Base-by-base conservation (phyloP, 768 basidiomycete species). In the Jaapia argillacea region DNA sequence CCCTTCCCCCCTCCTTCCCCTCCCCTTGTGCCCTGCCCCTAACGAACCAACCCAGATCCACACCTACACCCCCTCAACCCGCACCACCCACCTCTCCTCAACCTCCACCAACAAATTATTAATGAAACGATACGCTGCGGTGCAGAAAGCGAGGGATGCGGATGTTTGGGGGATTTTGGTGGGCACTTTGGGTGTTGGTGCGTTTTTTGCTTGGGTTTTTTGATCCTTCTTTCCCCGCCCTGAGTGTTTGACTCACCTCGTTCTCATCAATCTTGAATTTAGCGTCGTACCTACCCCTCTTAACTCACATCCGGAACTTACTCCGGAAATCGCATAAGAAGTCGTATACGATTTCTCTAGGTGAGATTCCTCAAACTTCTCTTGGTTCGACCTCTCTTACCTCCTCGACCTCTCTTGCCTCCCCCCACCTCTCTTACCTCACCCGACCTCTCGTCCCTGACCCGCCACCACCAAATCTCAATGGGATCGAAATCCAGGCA, bases 101-200 rank as follows among this genome's bases (percentile, higher is more conserved):
- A 60, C 60, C 1, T 68, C 72, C 21, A 85, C 89, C 3, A 94
- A 94, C 51, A 78, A 70, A 41, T 64, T 96, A 4, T 74, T 97
- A 12, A 93, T 93, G 84, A 77, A 88, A 0, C 79, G 96, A 12
- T 96, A 97, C 48, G 85, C 81, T 2, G 67, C 75, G 1, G 75
- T 98, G 4, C 92, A 94, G 57, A 81, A 79, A 51, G 91, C 94
- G 2, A 74, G 88, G 36, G 85, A 92, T 50, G 85, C 92, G 0
- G 92, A 97, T 51, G 87, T 97, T 0, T 88, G 96, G 49, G 96
- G 93, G 1, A 91, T 98, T 36, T 77, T 98, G 3, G 85, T 98
- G 2, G 93, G 92, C 7, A 96, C 93, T 1, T 74, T 98, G 12
- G 92, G 93, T 36, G 84, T 96, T 24, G 77, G 86, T 88, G 41